A percentile compares a stretch with the other conserved stretches of the same genome.
phyloP scores from a whole-genome alignment of 192 early-diverging fungal species.

The Entophlyctis luteolus region DNA sequence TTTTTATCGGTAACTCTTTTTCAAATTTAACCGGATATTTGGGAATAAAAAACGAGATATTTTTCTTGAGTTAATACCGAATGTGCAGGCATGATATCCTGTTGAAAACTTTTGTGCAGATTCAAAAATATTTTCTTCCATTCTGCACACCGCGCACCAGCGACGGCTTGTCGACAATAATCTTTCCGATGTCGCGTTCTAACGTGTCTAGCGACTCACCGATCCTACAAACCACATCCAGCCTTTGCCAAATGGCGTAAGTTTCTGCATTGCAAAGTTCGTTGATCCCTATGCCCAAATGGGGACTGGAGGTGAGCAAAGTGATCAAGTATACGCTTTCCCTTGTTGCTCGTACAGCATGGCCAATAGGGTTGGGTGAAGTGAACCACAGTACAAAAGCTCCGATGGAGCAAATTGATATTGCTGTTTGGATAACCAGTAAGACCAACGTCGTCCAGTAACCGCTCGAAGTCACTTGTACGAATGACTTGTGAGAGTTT shows the following conservation, averaged over 20 bases:
- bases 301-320: constrained; percentile 2
- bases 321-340: constrained; percentile 24
- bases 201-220: constrained; percentile 18
- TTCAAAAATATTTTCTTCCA: not conserved
- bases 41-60: too few species aligned
- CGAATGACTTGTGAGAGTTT: not conserved
- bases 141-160: not conserved
- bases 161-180: constrained; percentile 17
- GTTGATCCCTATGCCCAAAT: not conserved
- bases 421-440: not conserved
- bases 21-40: too few species aligned
- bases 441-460: not conserved
- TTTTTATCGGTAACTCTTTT: too few species aligned
- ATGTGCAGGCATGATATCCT: too few species aligned
- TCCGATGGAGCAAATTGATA: not conserved
- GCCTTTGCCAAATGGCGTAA: constrained; percentile 22
- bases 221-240: constrained; percentile 8
- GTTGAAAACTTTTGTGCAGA: too few species aligned
- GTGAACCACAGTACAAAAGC: not conserved
- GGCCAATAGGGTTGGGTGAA: constrained; percentile 7
- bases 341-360: constrained; percentile 6
- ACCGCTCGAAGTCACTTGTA: not conserved
- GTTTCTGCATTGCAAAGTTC: constrained; percentile 19
- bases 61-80: too few species aligned
- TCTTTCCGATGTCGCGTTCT: constrained; percentile 6